Base-by-base conservation (phyloP, 2,329 filamentous ascomycete genomes). In the Fusarium pseudograminearum region DNA sequence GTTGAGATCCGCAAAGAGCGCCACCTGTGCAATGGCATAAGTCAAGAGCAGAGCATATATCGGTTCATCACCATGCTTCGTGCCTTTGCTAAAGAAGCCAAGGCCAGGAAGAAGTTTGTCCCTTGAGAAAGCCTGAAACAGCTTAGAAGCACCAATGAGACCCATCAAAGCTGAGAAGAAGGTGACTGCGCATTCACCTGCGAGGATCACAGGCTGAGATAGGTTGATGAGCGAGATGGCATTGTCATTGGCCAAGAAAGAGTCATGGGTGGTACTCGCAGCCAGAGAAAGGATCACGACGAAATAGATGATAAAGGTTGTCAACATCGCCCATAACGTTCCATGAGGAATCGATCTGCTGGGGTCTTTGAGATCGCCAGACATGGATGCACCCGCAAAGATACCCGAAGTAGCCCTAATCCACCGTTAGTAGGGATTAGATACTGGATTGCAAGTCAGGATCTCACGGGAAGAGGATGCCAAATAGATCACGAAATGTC, bases 81-180 rank as follows among this genome's bases (percentile, higher is more conserved):
- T 92, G 20, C 93, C 93, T 78, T 91, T 89, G 3, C 89, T 89
- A 71, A 97, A 95, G 1, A 93, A 76, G 0, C 86, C 86, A 4
- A 97, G 82, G 0, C 93, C 93, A 2, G 93, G 93, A 16, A 97
- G 83, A 4, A 97, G 82, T 73, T 88, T 90, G 76, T 97, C 93
- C 76, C 92, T 85, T 4, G 92, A 91, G 65, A 97, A 86, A 30
- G 93, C 93, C 76, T 97, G 93, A 30, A 97, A 85, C 15, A 97
- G 86, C 76, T 96, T 97, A 30, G 93, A 91, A 8, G 93, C 91
- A 2, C 92, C 93, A 68, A 97, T 93, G 40, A 97, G 86, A 6
- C 93, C 93, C 91, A 97, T 97, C 53, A 97, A 79, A 7, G 92
- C 90, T 0, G 93, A 97, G 80, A 97, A 97, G 73, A 94, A 90